Base-by-base conservation (phyloP, 2,329 filamentous ascomycete genomes). In the Endocalyx cinctus region DNA sequence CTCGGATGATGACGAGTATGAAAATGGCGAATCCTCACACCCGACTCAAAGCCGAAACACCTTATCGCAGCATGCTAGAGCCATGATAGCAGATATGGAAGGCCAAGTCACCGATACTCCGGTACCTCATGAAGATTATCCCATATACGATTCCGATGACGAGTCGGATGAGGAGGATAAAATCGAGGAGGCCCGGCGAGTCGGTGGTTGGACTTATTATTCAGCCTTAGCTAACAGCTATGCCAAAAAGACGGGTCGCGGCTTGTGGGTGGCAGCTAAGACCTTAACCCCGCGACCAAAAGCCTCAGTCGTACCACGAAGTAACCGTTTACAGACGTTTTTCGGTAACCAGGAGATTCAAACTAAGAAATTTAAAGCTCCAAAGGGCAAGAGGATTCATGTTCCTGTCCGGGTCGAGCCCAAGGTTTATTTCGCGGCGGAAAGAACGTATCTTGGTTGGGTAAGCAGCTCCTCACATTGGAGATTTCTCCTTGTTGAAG, bases 391-490 rank as follows among this genome's bases (percentile, higher is more conserved):
- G 77, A 86, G 86, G 59, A 97, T 98, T 38, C 90, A 97, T 52
- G 92, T 98, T 16, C 90, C 90, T 11, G 83, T 97, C 35, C 81
- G 92, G 30, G 89, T 98, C 20, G 92, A 98, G 62, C 92, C 92
- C 20, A 98, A 98, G 65, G 92, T 98, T 31, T 95, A 88, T 61
- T 95, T 98, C 57, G 92, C 92, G 15, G 89, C 88, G 1, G 92
- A 98, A 63, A 79, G 92, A 45, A 98, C 92, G 1, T 98, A 96
- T 64, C 74, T 98, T 37, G 86, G 87, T 43, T 98, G 92, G 88
- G 81, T 84, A 64, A 23, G 20, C n/a, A 23, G 20, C 20, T 23
- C 8, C 20, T 23, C 20, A n/a, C n/a, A n/a, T n/a, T n/a, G n/a
- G n/a, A n/a, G n/a, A n/a, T n/a, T n/a, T n/a, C n/a, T n/a, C n/a